Conservation (phyloP, 106 monocot species). For the Narthecium ossifragum region DNA sequence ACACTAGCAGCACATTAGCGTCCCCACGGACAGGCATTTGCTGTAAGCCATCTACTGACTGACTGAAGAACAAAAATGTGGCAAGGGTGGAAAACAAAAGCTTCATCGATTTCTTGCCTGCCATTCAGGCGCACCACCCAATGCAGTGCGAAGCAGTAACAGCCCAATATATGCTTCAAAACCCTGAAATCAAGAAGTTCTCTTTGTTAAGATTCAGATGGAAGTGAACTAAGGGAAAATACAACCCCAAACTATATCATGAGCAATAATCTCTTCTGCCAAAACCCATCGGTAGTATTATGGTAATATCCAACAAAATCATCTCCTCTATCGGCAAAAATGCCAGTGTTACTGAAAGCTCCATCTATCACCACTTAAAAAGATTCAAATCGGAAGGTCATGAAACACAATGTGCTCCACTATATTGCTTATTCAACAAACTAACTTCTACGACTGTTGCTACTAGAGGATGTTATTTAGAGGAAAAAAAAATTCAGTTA, state of each 20-base stretch:
- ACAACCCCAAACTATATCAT: too few relatives aligned
- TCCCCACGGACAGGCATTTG: neutral
- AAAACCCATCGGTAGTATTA: neutral
- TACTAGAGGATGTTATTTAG: too few relatives aligned
- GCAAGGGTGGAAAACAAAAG: neutral
- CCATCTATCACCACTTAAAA: neutral
- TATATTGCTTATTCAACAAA: neutral
- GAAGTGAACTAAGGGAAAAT: too few relatives aligned
- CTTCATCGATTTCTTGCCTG: slow-evolving; percentile 54
- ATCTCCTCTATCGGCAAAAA: too few relatives aligned
- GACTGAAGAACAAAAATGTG: neutral
- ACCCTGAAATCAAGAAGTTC: slow-evolving; percentile 29
- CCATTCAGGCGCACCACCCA: slow-evolving; percentile 67
- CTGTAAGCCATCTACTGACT: neutral
- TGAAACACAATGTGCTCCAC: too few relatives aligned
- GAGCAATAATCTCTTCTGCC: neutral
- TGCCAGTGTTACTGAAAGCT: neutral
- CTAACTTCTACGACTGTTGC: neutral
- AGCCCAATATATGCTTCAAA: slow-evolving; percentile 88
- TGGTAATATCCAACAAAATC: too few relatives aligned
- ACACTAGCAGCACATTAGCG: neutral
- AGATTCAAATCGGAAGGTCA: neutral
- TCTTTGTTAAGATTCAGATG: neutral
- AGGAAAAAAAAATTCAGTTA: neutral
- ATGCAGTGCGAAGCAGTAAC: slow-evolving; percentile 55